Evolutionary conservation across 345 rosid genomes (phyloP), one percentile per base, ranked within the genome.

Genomic region (Populus ilicifolia): DNA sequence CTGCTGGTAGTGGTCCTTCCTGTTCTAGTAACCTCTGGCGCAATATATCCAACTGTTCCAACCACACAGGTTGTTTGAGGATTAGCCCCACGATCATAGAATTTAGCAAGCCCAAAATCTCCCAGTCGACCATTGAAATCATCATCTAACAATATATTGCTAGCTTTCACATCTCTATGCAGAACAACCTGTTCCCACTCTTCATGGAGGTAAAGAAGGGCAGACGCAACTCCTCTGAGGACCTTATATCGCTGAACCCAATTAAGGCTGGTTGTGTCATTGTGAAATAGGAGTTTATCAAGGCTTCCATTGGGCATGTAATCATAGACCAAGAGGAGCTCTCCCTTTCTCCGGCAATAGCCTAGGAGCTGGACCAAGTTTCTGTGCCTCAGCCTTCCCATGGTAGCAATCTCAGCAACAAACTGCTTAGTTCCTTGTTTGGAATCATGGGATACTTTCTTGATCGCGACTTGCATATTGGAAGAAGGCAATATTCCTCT

Each of bases 181-280:
- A 70, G 61, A 70, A 70, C 73, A 70, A 70, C 39, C 7, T 70
- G 73, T 44, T 70, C 61, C 73, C 73, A 46, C 38, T 46, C 61
- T 70, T 70, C 73, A 44, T 70, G 73, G 36, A 70, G 73, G 54
- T 70, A 70, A 70, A 70, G n/a, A 23, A 70, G 73, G 12, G 73
- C 73, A 2, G 61, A 44, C 13, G 61, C 61, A 44, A 70, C 73
- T 43, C 59, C 61, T 70, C 27, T 43, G 13, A 70, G 21, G 61
- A 70, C 46, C 17, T 70, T 61, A 70, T 23, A 67, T 21, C 71
- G n/a, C 14, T 18, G 71, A 38, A 2, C 1, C 71, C 61, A 44
- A 17, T 25, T 70, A 13, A 46, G 30, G 14, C 8, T 70, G 5
- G 39, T 61, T 17, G 73, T 46, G 36, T 27, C 36, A 23, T 44